Evolutionary conservation across 805 yeast species (phyloP).

Genomic region (Komagataella pastoris): DNA sequence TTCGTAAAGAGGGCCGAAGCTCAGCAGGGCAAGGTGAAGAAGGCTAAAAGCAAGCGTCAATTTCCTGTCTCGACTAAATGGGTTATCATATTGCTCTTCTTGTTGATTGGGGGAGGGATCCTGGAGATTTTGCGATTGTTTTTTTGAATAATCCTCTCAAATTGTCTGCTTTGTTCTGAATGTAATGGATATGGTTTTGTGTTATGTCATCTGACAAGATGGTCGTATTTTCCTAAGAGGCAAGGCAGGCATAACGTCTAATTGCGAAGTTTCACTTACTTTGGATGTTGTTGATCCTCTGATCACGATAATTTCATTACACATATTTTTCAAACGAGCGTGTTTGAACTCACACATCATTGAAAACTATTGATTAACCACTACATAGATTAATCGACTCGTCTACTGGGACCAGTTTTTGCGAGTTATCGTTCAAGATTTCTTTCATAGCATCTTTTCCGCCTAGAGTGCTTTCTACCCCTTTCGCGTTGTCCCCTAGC

Average conservation of each 20-base stretch:
- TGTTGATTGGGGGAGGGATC: conserved; percentile 73
- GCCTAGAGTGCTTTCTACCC: too few relatives aligned
- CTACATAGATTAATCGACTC: not conserved
- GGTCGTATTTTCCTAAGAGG: not conserved
- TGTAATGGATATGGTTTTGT: not conserved
- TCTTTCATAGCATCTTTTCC: too few relatives aligned
- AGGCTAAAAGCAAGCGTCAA: conserved; percentile 21
- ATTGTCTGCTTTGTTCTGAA: not conserved
- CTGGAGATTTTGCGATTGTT: conserved; percentile 50
- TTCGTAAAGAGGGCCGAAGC: conserved; percentile 63
- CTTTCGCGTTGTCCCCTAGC: not conserved
- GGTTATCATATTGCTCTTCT: conserved; percentile 43
- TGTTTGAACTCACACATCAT: not conserved
- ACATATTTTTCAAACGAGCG: not conserved
- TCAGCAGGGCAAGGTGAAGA: conserved; percentile 63
- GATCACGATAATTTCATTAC: not conserved
- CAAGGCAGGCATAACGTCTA: not conserved
- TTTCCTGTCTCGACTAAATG: conserved; percentile 52
- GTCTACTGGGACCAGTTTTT: not conserved
- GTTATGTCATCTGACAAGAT: not conserved
- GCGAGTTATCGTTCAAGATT: too few relatives aligned
- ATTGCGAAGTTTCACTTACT: not conserved
- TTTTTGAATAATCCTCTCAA: conserved; percentile 19
- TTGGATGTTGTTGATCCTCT: not conserved
- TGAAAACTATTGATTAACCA: not conserved